These are phyloP conservation scores for Penicillium subrubescens DNA, from an alignment of 495 filamentous ascomycete species.

Conservation along the genomic window DNA sequence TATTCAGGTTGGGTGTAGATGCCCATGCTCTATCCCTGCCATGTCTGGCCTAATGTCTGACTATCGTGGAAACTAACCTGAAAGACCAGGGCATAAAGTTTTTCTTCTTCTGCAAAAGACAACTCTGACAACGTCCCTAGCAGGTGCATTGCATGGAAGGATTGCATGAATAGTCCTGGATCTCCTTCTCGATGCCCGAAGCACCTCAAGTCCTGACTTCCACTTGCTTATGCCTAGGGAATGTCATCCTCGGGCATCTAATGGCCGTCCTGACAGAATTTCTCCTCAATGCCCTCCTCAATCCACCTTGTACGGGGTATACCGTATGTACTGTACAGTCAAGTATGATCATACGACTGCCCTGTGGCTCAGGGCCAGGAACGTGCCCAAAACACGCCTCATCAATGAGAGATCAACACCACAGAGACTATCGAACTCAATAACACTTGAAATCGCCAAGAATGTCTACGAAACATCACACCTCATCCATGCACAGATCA, in stretches of 20 bases:
- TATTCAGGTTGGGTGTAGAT: not conserved
- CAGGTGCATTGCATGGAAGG: not conserved
- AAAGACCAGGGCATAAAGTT: not conserved
- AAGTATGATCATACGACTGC: not conserved
- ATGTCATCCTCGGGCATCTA: not conserved
- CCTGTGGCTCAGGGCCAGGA: not conserved
- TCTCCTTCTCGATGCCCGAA: not conserved
- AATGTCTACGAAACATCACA: not conserved
- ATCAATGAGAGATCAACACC: not conserved
- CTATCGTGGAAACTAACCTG: not conserved
- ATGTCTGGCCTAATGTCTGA: not conserved
- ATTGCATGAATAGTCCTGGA: not conserved
- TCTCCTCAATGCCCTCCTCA: not conserved
- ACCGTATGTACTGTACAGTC: not conserved
- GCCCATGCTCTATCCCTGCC: not conserved
- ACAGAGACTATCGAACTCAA: not conserved
- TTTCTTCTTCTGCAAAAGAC: not conserved
- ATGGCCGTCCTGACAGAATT: not conserved
- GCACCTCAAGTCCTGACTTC: not conserved
- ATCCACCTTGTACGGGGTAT: not conserved
- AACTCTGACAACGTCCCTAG: not conserved
- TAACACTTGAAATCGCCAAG: not conserved
- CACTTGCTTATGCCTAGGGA: not conserved
- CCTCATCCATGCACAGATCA: not conserved
- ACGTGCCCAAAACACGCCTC: not conserved